These are phyloP conservation scores for Alternaria sp. DNA, from an alignment of 2,329 filamentous ascomycete species.

Conservation along the genomic window DNA sequence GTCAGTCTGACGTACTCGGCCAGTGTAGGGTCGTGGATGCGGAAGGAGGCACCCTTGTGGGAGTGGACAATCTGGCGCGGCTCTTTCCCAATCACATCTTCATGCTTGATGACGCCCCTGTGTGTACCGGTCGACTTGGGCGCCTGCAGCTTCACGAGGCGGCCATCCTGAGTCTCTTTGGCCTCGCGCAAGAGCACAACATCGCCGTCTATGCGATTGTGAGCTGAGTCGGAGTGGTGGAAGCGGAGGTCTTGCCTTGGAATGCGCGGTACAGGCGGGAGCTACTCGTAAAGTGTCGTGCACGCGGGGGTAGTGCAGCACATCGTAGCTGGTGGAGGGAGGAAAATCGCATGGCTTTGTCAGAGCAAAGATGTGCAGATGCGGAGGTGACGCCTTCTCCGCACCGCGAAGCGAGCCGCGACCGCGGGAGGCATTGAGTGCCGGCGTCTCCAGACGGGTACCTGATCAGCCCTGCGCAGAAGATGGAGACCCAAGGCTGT, in stretches of 20 bases:
- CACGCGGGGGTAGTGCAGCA: conserved; percentile 1
- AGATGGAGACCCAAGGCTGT: too few relatives aligned
- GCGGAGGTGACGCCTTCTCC: conserved; percentile 24
- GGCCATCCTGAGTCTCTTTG: conserved; percentile 49
- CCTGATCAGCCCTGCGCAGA: too few relatives aligned
- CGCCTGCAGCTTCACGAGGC: conserved; percentile 52
- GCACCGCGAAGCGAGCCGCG: conserved; percentile 16
- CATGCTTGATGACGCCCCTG: conserved; percentile 59
- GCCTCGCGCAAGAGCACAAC: conserved; percentile 55
- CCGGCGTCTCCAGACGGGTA: too few relatives aligned
- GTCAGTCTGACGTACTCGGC: conserved; percentile 76
- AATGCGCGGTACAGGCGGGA: conserved; percentile 33
- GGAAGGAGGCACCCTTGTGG: conserved; percentile 61
- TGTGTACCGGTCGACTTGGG: conserved; percentile 53
- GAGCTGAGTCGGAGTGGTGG: conserved; percentile 16
- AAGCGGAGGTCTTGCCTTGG: conserved; percentile 35
- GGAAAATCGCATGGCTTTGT: conserved; percentile 32
- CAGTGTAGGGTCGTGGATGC: conserved; percentile 72
- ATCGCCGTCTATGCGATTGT: conserved; percentile 46
- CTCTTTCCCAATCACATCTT: conserved; percentile 70
- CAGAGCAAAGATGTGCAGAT: conserved; percentile 21
- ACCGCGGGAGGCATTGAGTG: background rate
- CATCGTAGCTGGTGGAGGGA: conserved; percentile 9
- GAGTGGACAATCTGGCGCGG: conserved; percentile 68
- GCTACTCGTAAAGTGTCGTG: conserved; percentile 32